Evolutionary conservation across 768 basidiomycete genomes (phyloP).

Genomic region (Tephrocybe sp.): DNA sequence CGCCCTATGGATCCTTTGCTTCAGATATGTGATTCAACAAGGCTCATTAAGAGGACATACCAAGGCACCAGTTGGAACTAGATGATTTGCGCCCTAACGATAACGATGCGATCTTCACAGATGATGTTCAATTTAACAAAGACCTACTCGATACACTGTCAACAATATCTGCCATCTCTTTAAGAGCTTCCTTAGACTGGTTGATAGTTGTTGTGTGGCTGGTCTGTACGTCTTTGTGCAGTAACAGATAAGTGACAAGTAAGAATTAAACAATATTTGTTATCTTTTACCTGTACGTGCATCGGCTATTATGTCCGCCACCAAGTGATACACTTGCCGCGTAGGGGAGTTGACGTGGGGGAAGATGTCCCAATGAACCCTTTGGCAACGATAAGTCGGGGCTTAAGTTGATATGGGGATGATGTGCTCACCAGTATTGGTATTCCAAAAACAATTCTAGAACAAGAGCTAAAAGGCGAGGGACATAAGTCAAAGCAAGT

Average conservation of each 20-base stretch:
- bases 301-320: background rate
- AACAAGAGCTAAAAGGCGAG: background rate
- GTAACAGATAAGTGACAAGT: background rate
- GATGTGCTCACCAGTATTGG: slow-evolving; percentile 5
- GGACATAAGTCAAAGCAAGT: background rate
- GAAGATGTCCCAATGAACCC: slow-evolving; percentile 9
- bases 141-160: slow-evolving; percentile 3
- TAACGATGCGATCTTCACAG: background rate
- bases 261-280: background rate
- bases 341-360: background rate
- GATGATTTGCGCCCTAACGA: background rate
- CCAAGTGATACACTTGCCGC: background rate
- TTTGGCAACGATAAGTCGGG: background rate
- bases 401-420: background rate
- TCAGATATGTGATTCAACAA: background rate
- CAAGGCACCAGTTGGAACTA: slow-evolving; percentile 6
- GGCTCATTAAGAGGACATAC: background rate
- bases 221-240: background rate
- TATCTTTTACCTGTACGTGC: slow-evolving; percentile 2
- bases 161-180: slow-evolving; percentile 5
- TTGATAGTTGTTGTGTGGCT: slow-evolving; percentile 3
- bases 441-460: slow-evolving; percentile 4
- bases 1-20: slow-evolving; percentile 2
- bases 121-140: background rate
- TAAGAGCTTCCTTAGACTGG: slow-evolving; percentile 2